phyloP scores from a whole-genome alignment of 805 yeast species.

The Suhomyces prunicola region DNA sequence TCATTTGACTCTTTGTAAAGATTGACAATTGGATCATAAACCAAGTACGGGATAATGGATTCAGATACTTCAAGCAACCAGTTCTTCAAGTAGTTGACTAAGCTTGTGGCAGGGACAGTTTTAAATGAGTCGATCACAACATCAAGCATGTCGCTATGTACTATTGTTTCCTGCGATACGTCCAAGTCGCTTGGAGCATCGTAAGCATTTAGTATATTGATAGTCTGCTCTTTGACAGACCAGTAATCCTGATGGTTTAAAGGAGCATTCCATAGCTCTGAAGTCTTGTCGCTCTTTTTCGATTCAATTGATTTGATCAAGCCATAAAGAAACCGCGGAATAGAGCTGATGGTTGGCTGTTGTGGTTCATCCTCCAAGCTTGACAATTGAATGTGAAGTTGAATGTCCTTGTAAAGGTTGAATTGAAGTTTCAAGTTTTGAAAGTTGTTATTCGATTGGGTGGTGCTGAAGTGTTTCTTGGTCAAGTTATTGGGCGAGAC shows the following conservation, averaged over 20 bases:
- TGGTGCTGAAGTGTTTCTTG: slow-evolving; percentile 19
- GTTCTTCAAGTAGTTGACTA: slow-evolving; percentile 33
- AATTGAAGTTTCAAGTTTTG: slow-evolving; percentile 38
- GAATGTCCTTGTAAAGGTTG: slow-evolving; percentile 39
- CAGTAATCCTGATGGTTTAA: slow-evolving; percentile 33
- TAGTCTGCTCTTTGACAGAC: slow-evolving; percentile 29
- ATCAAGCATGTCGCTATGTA: slow-evolving; percentile 16
- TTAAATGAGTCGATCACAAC: slow-evolving; percentile 7
- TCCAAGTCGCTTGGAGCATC: slow-evolving; percentile 9
- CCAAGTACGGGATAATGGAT: slow-evolving; percentile 40
- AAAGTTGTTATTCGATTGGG: slow-evolving; percentile 29
- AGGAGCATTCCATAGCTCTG: slow-evolving; percentile 28
- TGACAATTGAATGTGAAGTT: slow-evolving; percentile 29
- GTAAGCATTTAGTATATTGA: slow-evolving; percentile 19
- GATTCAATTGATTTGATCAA: slow-evolving; percentile 19
- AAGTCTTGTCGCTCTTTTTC: background rate
- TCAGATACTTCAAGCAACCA: slow-evolving; percentile 43
- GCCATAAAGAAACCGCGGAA: slow-evolving; percentile 30
- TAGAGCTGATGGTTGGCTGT: slow-evolving; percentile 25
- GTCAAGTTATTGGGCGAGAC: slow-evolving; percentile 26
- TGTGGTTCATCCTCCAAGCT: slow-evolving; percentile 10
- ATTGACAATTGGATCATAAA: slow-evolving; percentile 30
- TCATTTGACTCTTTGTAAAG: slow-evolving; percentile 12
- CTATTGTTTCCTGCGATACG: slow-evolving; percentile 14
- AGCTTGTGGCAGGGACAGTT: slow-evolving; percentile 1